phyloP scores from a whole-genome alignment of 2,329 filamentous ascomycete species.

The Nannizzia gypsea region DNA sequence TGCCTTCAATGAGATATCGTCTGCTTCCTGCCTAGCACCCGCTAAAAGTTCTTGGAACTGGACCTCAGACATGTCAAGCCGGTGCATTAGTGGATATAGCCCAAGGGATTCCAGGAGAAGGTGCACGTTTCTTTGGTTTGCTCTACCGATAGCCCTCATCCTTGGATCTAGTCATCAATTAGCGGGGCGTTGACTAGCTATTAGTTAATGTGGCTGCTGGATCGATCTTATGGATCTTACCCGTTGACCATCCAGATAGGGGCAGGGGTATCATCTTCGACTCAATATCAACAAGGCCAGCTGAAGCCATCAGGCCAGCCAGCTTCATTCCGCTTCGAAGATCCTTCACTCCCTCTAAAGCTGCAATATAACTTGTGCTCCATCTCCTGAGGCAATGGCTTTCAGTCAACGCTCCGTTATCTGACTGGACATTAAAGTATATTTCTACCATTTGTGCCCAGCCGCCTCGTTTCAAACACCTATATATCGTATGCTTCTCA shows the following conservation, averaged over 20 bases:
- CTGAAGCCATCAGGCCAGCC: constrained; percentile 45
- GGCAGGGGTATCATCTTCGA: constrained; percentile 53
- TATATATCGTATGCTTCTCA: constrained; percentile 16
- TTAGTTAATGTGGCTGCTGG: neutral
- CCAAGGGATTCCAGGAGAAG: constrained; percentile 31
- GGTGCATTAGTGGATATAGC: constrained; percentile 35
- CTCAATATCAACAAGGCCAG: constrained; percentile 59
- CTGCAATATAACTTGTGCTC: constrained; percentile 53
- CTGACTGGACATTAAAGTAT: constrained; percentile 73
- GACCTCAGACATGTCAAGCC: constrained; percentile 29
- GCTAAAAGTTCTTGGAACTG: constrained; percentile 29
- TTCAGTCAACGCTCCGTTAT: constrained; percentile 64
- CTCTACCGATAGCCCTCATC: constrained; percentile 32
- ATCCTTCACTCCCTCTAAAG: constrained; percentile 54
- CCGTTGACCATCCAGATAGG: constrained; percentile 56
- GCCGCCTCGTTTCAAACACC: constrained; percentile 60
- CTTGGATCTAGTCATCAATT: constrained; percentile 28
- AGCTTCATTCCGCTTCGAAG: constrained; percentile 52
- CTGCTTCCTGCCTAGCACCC: constrained; percentile 29
- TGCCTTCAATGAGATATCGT: constrained; percentile 28
- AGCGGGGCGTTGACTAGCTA: constrained; percentile 11
- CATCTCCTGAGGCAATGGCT: constrained; percentile 54
- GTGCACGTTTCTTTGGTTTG: constrained; percentile 29
- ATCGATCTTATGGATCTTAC: constrained; percentile 34
- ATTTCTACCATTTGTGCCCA: constrained; percentile 87